Conservation (phyloP, 2,329 filamentous ascomycete species). For the Colletotrichum chrysophilum region DNA sequence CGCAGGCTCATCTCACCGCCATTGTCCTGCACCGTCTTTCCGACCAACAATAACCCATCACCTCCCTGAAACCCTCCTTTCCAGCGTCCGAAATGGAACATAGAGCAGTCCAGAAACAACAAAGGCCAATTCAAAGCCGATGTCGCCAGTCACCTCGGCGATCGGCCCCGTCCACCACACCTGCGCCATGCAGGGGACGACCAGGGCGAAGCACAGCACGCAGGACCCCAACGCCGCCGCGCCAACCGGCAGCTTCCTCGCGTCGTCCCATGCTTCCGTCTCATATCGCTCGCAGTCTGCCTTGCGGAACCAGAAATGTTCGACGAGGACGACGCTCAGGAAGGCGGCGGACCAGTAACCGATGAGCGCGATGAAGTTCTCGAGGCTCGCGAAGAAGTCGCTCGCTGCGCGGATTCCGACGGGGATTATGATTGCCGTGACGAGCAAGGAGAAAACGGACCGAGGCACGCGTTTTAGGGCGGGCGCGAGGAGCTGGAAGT, state of each 20-base stretch:
- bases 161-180: conserved; percentile 66
- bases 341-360: conserved; percentile 52
- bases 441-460: conserved; percentile 42
- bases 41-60: not conserved
- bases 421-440: conserved; percentile 45
- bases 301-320: conserved; percentile 21
- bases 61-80: not conserved
- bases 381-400: conserved; percentile 44
- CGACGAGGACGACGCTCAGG: conserved; percentile 42
- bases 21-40: not conserved
- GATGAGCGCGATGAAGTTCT: conserved; percentile 50
- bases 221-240: conserved; percentile 50
- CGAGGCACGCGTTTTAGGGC: conserved; percentile 42
- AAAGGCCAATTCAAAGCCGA: conserved; percentile 69
- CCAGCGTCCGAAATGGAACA: conserved; percentile 48
- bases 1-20: not conserved
- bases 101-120: conserved; percentile 52
- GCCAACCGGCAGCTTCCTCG: conserved; percentile 45
- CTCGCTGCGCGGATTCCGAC: conserved; percentile 43
- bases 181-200: conserved; percentile 64
- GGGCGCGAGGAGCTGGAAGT: conserved; percentile 43
- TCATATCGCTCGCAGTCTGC: not conserved
- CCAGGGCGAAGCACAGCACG: conserved; percentile 48
- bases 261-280: not conserved
- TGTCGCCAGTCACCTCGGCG: conserved; percentile 63